Percentiles rank a stretch among this genome's conserved stretches.
phyloP scores from a whole-genome alignment of 768 basidiomycete species.

The Pleurotus ostreatus region DNA sequence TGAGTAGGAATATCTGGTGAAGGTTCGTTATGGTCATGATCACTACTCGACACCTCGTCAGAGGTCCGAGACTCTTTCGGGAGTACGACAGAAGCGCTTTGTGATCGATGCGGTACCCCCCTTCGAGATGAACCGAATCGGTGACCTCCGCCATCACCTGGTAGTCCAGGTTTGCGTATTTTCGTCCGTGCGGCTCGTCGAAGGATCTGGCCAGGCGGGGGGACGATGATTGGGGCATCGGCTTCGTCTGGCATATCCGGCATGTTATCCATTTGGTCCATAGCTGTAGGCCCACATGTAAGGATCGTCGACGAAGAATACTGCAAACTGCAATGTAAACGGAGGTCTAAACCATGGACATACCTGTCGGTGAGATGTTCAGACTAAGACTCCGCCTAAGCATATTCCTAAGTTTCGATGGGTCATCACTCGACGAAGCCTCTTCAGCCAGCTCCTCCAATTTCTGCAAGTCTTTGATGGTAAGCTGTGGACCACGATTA shows the following conservation, averaged over 20 bases:
- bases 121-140: conserved; percentile 61
- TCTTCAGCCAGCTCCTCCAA: conserved; percentile 92
- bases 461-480: conserved; percentile 90
- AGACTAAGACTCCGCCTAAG: conserved; percentile 85
- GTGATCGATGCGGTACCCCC: conserved; percentile 14
- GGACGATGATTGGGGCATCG: conserved; percentile 88
- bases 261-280: conserved; percentile 66
- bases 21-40: conserved; percentile 52
- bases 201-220: conserved; percentile 84
- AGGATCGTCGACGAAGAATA: neutral
- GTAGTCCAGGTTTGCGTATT: conserved; percentile 81
- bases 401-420: conserved; percentile 71
- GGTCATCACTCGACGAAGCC: conserved; percentile 78
- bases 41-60: conserved; percentile 68
- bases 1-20: conserved; percentile 7
- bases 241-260: conserved; percentile 72
- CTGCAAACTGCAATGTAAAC: neutral
- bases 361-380: conserved; percentile 82
- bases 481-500: conserved; percentile 78
- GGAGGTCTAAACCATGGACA: conserved; percentile 28
- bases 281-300: conserved; percentile 33
- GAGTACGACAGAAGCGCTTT: conserved; percentile 19
- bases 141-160: conserved; percentile 79
- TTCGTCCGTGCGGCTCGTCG: conserved; percentile 92
- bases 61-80: conserved; percentile 52